Percentiles rank a stretch among this genome's conserved stretches.
Conservation (phyloP, 2,329 filamentous ascomycete genomes). For the Metarhizium humberi region DNA sequence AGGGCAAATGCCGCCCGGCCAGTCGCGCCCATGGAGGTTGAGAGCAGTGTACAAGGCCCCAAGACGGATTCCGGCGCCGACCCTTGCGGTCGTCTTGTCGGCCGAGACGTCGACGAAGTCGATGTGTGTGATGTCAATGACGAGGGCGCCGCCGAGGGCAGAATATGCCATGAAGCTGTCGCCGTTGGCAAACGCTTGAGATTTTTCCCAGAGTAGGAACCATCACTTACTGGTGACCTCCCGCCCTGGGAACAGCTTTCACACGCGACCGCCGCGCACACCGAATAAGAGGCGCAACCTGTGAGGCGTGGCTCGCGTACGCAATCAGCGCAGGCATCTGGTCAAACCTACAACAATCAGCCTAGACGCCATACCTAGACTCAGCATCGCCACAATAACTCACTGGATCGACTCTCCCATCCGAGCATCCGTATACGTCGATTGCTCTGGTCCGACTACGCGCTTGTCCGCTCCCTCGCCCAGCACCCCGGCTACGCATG, state of each 20-base stretch:
- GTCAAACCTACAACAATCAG: background rate
- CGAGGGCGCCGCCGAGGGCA: slow-evolving; percentile 7
- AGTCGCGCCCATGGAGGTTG: slow-evolving; percentile 5
- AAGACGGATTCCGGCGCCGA: slow-evolving; percentile 11
- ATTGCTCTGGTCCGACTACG: background rate
- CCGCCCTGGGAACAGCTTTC: slow-evolving; percentile 9
- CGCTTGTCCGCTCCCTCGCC: background rate
- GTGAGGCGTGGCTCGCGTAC: slow-evolving; percentile 5
- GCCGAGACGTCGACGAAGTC: slow-evolving; percentile 7
- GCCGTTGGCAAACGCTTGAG: background rate
- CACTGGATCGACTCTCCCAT: slow-evolving; percentile 8
- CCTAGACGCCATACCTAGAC: background rate
- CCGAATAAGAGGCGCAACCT: slow-evolving; percentile 7
- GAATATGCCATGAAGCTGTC: slow-evolving; percentile 20
- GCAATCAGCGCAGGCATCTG: slow-evolving; percentile 7
- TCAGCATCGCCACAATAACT: background rate
- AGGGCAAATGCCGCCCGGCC: slow-evolving; percentile 10
- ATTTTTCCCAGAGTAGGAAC: background rate
- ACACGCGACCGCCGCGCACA: slow-evolving; percentile 6
- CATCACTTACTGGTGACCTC: slow-evolving; percentile 7
- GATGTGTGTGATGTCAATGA: slow-evolving; percentile 12
- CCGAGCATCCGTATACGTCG: slow-evolving; percentile 6
- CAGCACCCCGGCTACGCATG: background rate
- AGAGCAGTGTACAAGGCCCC: slow-evolving; percentile 11
- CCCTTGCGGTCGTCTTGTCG: slow-evolving; percentile 6